Conservation (phyloP, 345 rosid species). For the Ricinus communis region DNA sequence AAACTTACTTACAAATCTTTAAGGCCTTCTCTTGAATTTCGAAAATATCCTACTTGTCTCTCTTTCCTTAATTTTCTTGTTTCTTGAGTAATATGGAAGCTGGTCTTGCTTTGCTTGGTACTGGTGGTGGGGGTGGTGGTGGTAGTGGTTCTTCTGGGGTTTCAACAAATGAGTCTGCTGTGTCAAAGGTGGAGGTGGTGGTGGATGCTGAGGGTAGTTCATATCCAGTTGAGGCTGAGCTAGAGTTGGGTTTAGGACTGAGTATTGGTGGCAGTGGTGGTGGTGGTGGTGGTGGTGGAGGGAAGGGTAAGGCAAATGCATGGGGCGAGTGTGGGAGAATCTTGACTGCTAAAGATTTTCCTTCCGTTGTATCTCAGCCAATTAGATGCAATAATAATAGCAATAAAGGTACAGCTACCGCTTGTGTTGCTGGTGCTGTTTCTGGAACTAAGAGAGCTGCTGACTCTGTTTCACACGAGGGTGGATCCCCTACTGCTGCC, state of each 20-base stretch:
- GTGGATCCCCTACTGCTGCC: constrained; percentile 60
- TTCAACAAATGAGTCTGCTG: constrained; percentile 33
- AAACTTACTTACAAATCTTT: neutral
- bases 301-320: constrained; percentile 42
- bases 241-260: constrained; percentile 68
- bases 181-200: constrained; percentile 39
- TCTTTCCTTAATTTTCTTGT: neutral
- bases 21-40: constrained; percentile 4
- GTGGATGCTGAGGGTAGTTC: constrained; percentile 43
- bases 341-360: constrained; percentile 73
- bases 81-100: constrained; percentile 30
- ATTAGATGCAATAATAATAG: constrained; percentile 18
- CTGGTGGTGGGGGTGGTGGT: constrained; percentile 19
- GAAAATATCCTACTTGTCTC: neutral
- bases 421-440: constrained; percentile 33
- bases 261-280: constrained; percentile 54
- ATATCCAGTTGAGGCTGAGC: constrained; percentile 50
- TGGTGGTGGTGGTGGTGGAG: constrained; percentile 39
- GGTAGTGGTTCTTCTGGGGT: constrained; percentile 24
- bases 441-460: constrained; percentile 72
- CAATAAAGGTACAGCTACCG: constrained; percentile 10
- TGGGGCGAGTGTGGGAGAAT: constrained; percentile 82
- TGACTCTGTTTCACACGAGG: constrained; percentile 59
- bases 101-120: constrained; percentile 39
- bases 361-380: constrained; percentile 38